These are phyloP conservation scores for Citrus cavaleriei DNA, from an alignment of 345 rosid species.

Conservation along the genomic window DNA sequence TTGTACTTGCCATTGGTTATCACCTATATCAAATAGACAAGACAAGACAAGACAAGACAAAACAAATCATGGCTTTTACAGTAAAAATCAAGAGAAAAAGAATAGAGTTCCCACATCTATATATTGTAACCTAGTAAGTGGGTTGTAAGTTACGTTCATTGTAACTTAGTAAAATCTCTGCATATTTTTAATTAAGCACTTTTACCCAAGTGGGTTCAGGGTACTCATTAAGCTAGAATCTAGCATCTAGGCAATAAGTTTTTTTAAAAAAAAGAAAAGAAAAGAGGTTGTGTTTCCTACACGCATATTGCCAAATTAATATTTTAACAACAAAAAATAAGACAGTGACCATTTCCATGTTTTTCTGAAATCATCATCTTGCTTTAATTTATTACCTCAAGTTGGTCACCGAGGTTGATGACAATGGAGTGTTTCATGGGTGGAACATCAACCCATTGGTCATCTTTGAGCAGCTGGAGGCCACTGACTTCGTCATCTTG, in stretches of 20 bases:
- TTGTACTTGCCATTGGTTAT: conserved; percentile 91
- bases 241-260: not conserved
- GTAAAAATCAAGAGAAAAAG: not conserved
- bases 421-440: conserved; percentile 82
- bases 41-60: not conserved
- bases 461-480: conserved; percentile 91
- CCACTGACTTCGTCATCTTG: conserved; percentile 94
- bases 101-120: not conserved
- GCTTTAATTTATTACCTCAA: conserved; percentile 50
- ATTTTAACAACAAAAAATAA: not conserved
- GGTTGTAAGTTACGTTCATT: too few species aligned
- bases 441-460: conserved; percentile 78
- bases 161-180: too few species aligned
- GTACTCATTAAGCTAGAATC: not conserved
- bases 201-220: not conserved
- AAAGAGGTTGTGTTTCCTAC: not conserved
- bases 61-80: not conserved
- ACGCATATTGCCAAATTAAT: not conserved
- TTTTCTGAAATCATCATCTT: too few species aligned
- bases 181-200: not conserved
- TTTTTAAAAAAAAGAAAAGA: too few species aligned
- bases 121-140: not conserved
- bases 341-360: not conserved
- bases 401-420: conserved; percentile 91
- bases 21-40: conserved; percentile 36